Evolutionary conservation across 1,284 basidiomycete species (phyloP), one percentile per base, ranked within the genome.

Genomic region (Pisolithus thermaeus): DNA sequence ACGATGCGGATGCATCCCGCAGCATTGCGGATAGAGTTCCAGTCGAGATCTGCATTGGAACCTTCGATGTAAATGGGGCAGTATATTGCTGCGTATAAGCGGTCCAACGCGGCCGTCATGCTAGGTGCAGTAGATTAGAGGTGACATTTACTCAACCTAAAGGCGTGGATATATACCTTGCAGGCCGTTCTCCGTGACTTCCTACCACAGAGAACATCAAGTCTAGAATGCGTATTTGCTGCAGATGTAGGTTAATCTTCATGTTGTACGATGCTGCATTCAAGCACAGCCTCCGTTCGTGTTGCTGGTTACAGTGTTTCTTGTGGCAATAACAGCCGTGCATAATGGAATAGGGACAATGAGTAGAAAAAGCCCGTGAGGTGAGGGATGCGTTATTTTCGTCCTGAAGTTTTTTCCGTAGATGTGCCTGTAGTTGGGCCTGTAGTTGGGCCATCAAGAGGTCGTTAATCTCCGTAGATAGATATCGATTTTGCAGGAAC

Each of bases 31-130:
- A 78, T 73, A 9, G 56, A 37, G 1, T 56, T 53, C 0, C 65
- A 36, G 46, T 72, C 58, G 3, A 77, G 59, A 20, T 67, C 58
- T 0, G 69, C 61, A 0, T 58, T 52, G 2, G 70, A 66, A 18
- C 77, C 77, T 39, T 76, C 63, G 14, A 58, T 50, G 49, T 67
- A 65, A 42, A 57, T 66, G 3, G 70, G 55, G 2, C 76, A 74
- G 44, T 72, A 64, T 4, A 77, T 43, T 4, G 72, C 64, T 25
- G 74, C 66, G 44, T 73, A 74, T 1, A 78, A 58, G 11, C 59
- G 65, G 18, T 53, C 57, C 18, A 76, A 59, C 68, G 71, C 75
- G 23, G 27, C 2, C 60, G 61, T 20, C 12, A 18, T 43, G 32
- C 38, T 38, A 27, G 23, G 7, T 6, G 25, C 8, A 2, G 45